phyloP scores from a whole-genome alignment of 169 alveolate genomes.

The Amoebophrya sp. region DNA sequence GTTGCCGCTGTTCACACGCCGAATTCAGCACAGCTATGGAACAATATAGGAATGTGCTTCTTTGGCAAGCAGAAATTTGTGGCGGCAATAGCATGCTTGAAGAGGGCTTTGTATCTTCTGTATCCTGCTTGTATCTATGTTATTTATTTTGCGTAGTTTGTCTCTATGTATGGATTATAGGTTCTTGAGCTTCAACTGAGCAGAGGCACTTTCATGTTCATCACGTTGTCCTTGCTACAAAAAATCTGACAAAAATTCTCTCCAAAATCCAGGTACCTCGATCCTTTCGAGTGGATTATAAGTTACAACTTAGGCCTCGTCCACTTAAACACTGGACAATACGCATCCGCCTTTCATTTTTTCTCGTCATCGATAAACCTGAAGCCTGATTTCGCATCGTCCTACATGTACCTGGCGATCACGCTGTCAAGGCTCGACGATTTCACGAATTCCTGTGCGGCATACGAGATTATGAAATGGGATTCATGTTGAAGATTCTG shows the following conservation, averaged over 20 bases:
- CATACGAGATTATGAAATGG: conserved; percentile 69
- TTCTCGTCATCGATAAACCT: conserved; percentile 73
- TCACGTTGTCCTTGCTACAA: background rate
- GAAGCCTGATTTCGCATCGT: conserved; percentile 65
- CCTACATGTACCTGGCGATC: conserved; percentile 62
- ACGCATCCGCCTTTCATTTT: conserved; percentile 76
- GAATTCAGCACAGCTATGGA: conserved; percentile 76
- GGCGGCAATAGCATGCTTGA: conserved; percentile 74
- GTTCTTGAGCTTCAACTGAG: too few relatives aligned
- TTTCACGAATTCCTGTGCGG: conserved; percentile 67
- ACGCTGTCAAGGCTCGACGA: conserved; percentile 64
- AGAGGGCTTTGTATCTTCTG: conserved; percentile 63
- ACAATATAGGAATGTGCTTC: conserved; percentile 82
- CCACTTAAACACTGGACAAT: conserved; percentile 67
- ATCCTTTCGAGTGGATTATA: conserved; percentile 79
- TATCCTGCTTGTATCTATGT: background rate
- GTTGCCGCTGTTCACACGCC: conserved; percentile 70
- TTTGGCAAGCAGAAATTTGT: conserved; percentile 69
- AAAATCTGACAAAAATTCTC: background rate
- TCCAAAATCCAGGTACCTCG: conserved; percentile 49
- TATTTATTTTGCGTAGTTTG: background rate
- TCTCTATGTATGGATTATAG: background rate
- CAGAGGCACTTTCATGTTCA: background rate
- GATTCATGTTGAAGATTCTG: too few relatives aligned
- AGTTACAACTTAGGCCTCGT: conserved; percentile 77